Base-by-base conservation (phyloP, 2,329 filamentous ascomycete genomes). In the Stagonosporopsis chrysanthemi region DNA sequence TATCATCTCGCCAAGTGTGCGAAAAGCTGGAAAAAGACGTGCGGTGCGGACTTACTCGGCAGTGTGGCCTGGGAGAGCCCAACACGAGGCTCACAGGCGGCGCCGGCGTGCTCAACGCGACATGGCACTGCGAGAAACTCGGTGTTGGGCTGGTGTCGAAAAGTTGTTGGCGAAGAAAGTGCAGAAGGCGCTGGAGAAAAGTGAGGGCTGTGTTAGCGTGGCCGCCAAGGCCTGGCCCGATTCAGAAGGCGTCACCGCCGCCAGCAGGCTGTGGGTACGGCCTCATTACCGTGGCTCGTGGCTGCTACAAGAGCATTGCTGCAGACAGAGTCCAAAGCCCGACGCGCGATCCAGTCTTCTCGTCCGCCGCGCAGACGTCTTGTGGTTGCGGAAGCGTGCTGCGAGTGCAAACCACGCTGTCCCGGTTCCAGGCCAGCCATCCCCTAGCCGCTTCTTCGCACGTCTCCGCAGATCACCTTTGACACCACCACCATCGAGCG, bases 1-100 rank as follows among this genome's bases (percentile, higher is more conserved):
- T 90, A 85, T 92, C 90, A 92, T 92, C 89, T 88, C 84, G 80
- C 79, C 78, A 76, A 58, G 51, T 17, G 63, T 68, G 46, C 29
- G 51, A 55, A 58, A 57, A 60, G 59, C 58, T 33, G 56, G 56
- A 62, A 43, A 36, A 59, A 51, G 41, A 12, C 28, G 11, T 31
- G 28, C 28, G 9, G n/a, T n/a, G n/a, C n/a, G n/a, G n/a, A 60
- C 69, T 63, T 61, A 72, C 69, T 62, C 65, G 36, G 28, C 26
- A 14, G 29, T 31, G 31, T 26, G 39, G 14, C 24, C 19, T 3
- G 33, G 39, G 41, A 24, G 31, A 39, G 44, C 40, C 52, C 48
- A 60, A 44, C 56, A 45, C 36, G 12, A 40, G 28, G 11, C 36
- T 41, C 31, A n/a, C 12, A 23, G 29, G 26, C 35, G 35, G 29